Evolutionary conservation across 2,329 filamentous ascomycete species (phyloP).

Genomic region (Penicillium oxalicum): DNA sequence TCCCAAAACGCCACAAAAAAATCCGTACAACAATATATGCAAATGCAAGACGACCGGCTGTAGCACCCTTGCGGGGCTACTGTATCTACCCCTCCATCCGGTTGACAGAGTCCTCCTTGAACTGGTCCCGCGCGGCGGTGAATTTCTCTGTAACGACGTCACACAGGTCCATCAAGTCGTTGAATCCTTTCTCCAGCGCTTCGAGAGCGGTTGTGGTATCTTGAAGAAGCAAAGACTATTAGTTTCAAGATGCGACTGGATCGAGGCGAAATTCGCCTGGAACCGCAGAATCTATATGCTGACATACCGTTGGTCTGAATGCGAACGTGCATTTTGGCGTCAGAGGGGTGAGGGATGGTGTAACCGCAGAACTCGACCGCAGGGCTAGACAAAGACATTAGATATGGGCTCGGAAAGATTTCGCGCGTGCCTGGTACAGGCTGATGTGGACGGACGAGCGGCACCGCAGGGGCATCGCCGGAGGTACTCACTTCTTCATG

Average conservation of each 20-base stretch:
- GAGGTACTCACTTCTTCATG: slow-evolving; percentile 81
- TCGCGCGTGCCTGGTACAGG: neutral
- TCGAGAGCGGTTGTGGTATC: slow-evolving; percentile 74
- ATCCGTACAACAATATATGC: slow-evolving; percentile 1
- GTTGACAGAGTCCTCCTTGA: slow-evolving; percentile 39
- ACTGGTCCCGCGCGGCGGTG: slow-evolving; percentile 59
- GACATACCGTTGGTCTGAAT: slow-evolving; percentile 91
- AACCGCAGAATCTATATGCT: neutral
- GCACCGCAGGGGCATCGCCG: no score
- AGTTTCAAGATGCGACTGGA: neutral
- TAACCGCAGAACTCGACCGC: slow-evolving; percentile 98
- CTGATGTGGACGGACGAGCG: neutral
- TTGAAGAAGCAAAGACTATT: slow-evolving; percentile 32
- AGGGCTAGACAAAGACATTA: slow-evolving; percentile 54
- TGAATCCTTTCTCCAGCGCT: slow-evolving; percentile 82
- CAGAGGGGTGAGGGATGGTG: slow-evolving; percentile 92
- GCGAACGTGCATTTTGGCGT: slow-evolving; percentile 91
- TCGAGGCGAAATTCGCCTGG: neutral
- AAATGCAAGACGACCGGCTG: neutral
- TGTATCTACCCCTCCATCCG: slow-evolving; percentile 27
- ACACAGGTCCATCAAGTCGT: slow-evolving; percentile 83
- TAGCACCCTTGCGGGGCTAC: neutral
- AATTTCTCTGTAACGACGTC: slow-evolving; percentile 94
- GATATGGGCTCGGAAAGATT: no score
- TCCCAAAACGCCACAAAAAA: neutral